Percentiles rank a stretch among this genome's conserved stretches.
Evolutionary conservation across 73 alveolate genomes (phyloP).

Genomic region (Tetrahymena borealis): DNA sequence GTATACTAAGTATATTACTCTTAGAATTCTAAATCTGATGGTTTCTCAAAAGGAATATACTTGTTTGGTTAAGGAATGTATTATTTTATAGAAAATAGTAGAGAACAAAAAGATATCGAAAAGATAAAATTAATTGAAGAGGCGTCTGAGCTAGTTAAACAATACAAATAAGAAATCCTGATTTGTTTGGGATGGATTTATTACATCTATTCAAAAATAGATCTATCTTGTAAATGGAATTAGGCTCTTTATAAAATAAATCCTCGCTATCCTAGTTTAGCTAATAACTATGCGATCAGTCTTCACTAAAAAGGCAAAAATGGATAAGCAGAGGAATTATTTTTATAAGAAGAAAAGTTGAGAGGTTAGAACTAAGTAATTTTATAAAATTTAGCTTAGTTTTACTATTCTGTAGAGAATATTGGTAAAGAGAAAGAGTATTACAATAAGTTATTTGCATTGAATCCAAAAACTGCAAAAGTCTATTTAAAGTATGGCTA

Average conservation of each 20-base stretch:
- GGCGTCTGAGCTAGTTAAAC: not conserved
- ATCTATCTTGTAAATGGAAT: not conserved
- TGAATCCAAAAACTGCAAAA: not conserved
- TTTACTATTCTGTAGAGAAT: not conserved
- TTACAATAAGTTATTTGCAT: not conserved
- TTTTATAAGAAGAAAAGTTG: not conserved
- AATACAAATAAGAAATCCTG: not conserved
- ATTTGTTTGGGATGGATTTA: not conserved
- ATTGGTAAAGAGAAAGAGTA: not conserved
- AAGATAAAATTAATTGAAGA: not conserved
- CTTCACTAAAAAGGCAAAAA: not conserved
- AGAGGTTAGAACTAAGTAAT: not conserved
- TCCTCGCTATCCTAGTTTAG: not conserved
- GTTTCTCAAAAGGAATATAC: not conserved
- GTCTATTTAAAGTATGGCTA: not conserved
- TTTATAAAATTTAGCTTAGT: not conserved
- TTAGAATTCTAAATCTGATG: not conserved
- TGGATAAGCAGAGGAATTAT: not conserved
- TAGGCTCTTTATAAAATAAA: not conserved
- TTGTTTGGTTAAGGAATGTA: not conserved
- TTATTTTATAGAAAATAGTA: not conserved
- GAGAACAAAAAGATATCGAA: not conserved
- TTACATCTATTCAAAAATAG: not conserved
- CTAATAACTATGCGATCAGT: not conserved
- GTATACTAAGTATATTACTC: not conserved